Percentiles rank a stretch among this genome's conserved stretches.
Conservation (phyloP, 176 grass and related monocot species). For the Aegilops tauschii region DNA sequence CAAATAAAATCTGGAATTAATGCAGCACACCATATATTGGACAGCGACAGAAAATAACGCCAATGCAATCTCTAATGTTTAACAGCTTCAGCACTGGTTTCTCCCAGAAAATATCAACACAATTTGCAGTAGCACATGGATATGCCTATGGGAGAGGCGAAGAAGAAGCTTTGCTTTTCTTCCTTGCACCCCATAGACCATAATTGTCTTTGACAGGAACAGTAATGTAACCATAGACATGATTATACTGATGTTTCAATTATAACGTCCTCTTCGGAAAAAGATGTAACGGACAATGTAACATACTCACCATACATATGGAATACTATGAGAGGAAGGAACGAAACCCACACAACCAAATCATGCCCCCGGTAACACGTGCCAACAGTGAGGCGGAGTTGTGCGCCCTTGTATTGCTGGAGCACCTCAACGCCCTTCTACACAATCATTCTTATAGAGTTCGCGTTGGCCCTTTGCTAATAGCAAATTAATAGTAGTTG, state of each 20-base stretch:
- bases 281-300: not conserved
- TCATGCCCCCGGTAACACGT: slow-evolving; percentile 70
- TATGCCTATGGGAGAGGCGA: not conserved
- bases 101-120: not conserved
- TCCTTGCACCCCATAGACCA: slow-evolving; percentile 1
- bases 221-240: not conserved
- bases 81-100: not conserved
- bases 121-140: not conserved
- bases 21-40: no score
- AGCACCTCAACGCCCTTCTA: no score
- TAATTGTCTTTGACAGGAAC: not conserved
- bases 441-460: no score
- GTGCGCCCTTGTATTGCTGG: no score
- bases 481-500: no score
- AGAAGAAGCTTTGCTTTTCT: not conserved
- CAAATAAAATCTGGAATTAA: no score
- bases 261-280: not conserved
- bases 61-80: not conserved
- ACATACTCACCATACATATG: slow-evolving; percentile 86
- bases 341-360: slow-evolving; percentile 73
- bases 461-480: no score
- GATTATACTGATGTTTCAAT: not conserved
- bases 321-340: slow-evolving; percentile 84
- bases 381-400: slow-evolving; percentile 34
- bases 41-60: no score